Percentiles rank a stretch among this genome's conserved stretches.
Evolutionary conservation across 1,284 basidiomycete species (phyloP).

Genomic region (Vanrija humicola): DNA sequence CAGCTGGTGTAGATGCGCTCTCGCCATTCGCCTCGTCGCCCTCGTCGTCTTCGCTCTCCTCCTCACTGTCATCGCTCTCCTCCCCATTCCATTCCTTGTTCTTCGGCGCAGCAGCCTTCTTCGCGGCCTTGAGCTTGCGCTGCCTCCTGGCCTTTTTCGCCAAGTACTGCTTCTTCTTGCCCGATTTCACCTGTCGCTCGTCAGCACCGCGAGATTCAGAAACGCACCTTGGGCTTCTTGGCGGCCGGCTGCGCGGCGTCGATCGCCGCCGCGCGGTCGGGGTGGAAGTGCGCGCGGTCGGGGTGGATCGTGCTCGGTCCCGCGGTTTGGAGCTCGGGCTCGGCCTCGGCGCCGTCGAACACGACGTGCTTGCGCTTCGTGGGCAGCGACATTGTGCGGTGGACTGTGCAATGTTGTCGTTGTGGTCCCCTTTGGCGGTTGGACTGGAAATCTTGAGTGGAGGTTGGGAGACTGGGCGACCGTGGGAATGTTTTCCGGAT

Average conservation of each 20-base stretch:
- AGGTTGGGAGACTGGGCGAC: slow-evolving; percentile 5
- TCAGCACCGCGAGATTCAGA: neutral
- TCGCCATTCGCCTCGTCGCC: neutral
- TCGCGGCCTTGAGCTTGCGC: slow-evolving; percentile 55
- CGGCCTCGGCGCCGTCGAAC: slow-evolving; percentile 13
- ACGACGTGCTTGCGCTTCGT: slow-evolving; percentile 30
- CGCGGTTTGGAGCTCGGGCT: neutral
- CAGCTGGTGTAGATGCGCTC: neutral
- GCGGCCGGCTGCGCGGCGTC: slow-evolving; percentile 1
- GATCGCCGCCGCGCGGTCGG: slow-evolving; percentile 8
- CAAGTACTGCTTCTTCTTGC: slow-evolving; percentile 62
- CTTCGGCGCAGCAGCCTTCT: slow-evolving; percentile 45
- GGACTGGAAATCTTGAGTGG: slow-evolving; percentile 14
- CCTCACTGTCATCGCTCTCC: slow-evolving; percentile 9
- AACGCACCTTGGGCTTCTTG: slow-evolving; percentile 29
- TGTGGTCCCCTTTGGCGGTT: neutral
- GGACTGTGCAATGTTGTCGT: neutral
- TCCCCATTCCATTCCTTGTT: slow-evolving; percentile 24
- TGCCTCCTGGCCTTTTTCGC: slow-evolving; percentile 62
- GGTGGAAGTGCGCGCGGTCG: slow-evolving; percentile 1
- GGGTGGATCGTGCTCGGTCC: neutral
- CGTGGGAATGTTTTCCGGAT: slow-evolving; percentile 11
- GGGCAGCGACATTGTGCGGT: slow-evolving; percentile 4
- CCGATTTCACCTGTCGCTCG: slow-evolving; percentile 30
- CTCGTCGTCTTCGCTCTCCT: slow-evolving; percentile 2